Base-by-base conservation (phyloP, 257 asterid genomes). In the Henckelia pumila region DNA sequence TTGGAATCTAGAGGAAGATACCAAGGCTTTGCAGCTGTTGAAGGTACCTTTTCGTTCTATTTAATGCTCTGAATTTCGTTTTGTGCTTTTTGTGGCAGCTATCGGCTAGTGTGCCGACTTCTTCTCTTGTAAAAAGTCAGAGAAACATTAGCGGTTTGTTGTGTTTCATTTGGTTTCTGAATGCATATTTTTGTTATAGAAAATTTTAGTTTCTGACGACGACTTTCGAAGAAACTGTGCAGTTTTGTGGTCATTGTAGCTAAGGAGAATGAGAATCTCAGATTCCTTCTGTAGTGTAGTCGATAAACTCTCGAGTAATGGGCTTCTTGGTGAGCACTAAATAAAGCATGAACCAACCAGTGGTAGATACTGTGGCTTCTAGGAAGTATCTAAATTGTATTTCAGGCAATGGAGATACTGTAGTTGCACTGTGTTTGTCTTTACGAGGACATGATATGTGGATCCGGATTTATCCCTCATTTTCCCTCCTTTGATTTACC, bases 1-100 rank as follows among this genome's bases (percentile, higher is more conserved):
- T 73, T 93, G 98, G 98, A 84, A 56, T 79, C 81, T 88, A 25
- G 92, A 85, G 78, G 96, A 90, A 74, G 98, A 93, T 69, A 72
- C 82, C 50, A 85, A 82, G 75, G 98, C 98, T 66, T 85, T 93
- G 80, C 93, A 85, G 64, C 61, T 83, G 6, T 78, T 93, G 68
- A 83, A 90, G 97, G 98, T 88, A 64, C 56, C 19, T 11, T 37
- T 24, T 62, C 50, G 67, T 20, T 67, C 71, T 61, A 23, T 62
- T 5, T 17, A 8, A 58, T 8, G 40, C 13, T 33, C 35, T 30
- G 7, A 6, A 30, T 30, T 2, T 30, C 7, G 5, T 3, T 30
- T 30, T 2, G 35, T 30, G 7, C 2, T n/a, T 30, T 30, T 30
- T 30, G 35, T 30, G 35, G 35, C 35, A 30, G 35, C 35, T 30